phyloP scores from a whole-genome alignment of 2,329 filamentous ascomycete genomes.

The Biscogniauxia sp. region DNA sequence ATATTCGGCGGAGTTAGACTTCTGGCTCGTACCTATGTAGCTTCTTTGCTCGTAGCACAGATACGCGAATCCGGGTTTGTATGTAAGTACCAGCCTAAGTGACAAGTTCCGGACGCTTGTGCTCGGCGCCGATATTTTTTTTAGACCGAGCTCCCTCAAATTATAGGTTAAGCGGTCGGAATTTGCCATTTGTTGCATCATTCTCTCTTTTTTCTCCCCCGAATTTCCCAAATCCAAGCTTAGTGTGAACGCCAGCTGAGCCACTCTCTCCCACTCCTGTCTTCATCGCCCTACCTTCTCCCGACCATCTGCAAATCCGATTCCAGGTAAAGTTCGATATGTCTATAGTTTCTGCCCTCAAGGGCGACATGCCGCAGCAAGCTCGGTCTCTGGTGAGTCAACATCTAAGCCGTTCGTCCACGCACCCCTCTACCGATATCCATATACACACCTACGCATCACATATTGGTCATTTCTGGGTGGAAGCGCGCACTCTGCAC shows the following conservation, averaged over 20 bases:
- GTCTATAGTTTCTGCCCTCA: conserved; percentile 38
- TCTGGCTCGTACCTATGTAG: too few relatives aligned
- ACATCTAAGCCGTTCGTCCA: background rate
- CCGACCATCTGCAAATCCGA: background rate
- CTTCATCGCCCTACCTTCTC: background rate
- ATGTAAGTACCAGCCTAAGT: background rate
- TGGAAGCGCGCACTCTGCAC: background rate
- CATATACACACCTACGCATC: background rate
- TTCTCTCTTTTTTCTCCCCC: conserved; percentile 1
- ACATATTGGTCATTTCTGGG: background rate
- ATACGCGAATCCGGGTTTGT: background rate
- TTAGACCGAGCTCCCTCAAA: background rate
- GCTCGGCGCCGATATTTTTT: conserved; percentile 26
- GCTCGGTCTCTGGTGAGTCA: conserved; percentile 53
- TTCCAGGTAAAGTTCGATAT: conserved; percentile 17
- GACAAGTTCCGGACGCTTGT: background rate
- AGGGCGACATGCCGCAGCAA: conserved; percentile 56
- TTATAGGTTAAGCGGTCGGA: conserved; percentile 1
- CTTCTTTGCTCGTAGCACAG: background rate
- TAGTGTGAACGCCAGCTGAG: background rate
- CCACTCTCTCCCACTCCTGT: background rate
- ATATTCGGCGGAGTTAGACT: background rate
- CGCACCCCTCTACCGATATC: background rate
- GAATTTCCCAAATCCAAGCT: background rate
- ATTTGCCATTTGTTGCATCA: conserved; percentile 24